phyloP scores from a whole-genome alignment of 495 filamentous ascomycete genomes.

The Corynascus novoguineensis region DNA sequence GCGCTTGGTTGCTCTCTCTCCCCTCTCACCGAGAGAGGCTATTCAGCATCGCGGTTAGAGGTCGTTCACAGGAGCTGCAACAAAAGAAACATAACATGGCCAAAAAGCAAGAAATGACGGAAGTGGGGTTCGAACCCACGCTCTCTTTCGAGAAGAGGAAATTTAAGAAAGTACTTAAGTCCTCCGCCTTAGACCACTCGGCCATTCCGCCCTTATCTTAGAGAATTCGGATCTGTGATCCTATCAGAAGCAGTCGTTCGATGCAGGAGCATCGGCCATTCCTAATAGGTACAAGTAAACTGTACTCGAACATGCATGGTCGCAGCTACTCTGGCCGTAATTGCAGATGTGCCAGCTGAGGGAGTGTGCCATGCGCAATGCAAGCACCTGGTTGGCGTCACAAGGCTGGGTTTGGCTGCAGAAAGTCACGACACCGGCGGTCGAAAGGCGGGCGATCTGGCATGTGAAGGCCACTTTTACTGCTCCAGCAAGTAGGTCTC shows the following conservation, averaged over 20 bases:
- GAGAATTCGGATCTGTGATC: neutral
- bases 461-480: conserved; percentile 22
- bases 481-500: neutral
- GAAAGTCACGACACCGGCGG: neutral
- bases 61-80: too few species aligned
- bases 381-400: too few species aligned
- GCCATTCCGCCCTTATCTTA: conserved; percentile 9
- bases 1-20: too few species aligned
- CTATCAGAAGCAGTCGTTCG: conserved; percentile 9
- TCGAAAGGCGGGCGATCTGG: neutral
- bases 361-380: too few species aligned
- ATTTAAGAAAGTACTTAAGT: conserved; percentile 22
- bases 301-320: too few species aligned
- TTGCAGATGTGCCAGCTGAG: too few species aligned
- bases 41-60: neutral
- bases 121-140: conserved; percentile 27
- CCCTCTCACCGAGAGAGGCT: neutral
- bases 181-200: conserved; percentile 19
- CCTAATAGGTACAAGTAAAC: neutral
- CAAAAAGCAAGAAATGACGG: conserved; percentile 14
- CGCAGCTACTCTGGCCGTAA: too few species aligned
- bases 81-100: neutral
- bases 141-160: conserved; percentile 25
- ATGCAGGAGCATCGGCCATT: neutral
- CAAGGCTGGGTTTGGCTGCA: neutral